Percentiles rank a stretch among this genome's conserved stretches.
These are phyloP conservation scores for Aquanectria penicillioides DNA, from an alignment of 2,329 filamentous ascomycete genomes.

Conservation along the genomic window DNA sequence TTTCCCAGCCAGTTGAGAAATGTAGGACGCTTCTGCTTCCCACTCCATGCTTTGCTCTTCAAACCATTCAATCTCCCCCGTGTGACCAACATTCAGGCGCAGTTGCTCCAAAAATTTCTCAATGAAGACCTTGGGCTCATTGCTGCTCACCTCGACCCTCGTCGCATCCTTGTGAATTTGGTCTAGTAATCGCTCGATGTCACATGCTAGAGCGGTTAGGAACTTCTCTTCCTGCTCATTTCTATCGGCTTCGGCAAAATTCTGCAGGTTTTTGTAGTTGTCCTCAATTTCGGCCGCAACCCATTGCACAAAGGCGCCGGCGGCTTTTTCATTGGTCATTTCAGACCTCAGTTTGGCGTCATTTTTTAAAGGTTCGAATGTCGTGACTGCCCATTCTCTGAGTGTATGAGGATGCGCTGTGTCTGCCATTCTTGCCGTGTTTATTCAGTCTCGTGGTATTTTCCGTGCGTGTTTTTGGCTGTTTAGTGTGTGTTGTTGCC, in stretches of 20 bases:
- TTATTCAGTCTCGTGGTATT: background rate
- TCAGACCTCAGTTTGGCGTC: constrained; percentile 10
- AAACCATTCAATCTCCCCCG: background rate
- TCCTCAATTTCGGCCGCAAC: constrained; percentile 5
- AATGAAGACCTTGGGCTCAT: background rate
- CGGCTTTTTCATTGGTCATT: constrained; percentile 7
- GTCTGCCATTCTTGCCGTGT: constrained; percentile 6
- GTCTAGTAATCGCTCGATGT: background rate
- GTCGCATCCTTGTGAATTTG: constrained; percentile 3
- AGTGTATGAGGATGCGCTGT: background rate
- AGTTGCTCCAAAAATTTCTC: constrained; percentile 4
- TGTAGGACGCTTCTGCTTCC: constrained; percentile 6
- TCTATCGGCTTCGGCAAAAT: constrained; percentile 6
- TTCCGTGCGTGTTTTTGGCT: background rate
- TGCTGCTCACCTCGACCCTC: background rate
- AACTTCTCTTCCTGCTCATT: constrained; percentile 10
- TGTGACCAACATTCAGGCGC: background rate
- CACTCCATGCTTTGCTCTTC: constrained; percentile 9
- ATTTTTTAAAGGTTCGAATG: constrained; percentile 12
- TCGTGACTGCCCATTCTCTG: constrained; percentile 9
- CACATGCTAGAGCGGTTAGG: background rate
- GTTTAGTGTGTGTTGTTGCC: no score
- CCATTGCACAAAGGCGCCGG: constrained; percentile 5
- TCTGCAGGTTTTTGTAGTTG: background rate
- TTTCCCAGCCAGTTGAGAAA: constrained; percentile 1